These are phyloP conservation scores for Candida arabinofermentans DNA, from an alignment of 805 yeast genomes.

Conservation along the genomic window DNA sequence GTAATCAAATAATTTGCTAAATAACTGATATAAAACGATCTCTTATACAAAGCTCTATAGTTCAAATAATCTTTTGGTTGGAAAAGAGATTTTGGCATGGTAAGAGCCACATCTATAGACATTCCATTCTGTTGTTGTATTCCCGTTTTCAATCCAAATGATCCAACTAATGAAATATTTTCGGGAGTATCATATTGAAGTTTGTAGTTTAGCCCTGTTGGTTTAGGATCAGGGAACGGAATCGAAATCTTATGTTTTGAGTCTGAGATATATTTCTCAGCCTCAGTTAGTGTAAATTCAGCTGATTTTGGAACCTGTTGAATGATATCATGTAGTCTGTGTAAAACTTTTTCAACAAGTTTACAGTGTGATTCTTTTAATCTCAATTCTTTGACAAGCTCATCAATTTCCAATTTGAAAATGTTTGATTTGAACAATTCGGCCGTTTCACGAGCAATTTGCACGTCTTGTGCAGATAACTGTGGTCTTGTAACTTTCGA, in stretches of 20 bases:
- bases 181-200: conserved; percentile 69
- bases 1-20: conserved; percentile 62
- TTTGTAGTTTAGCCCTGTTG: conserved; percentile 61
- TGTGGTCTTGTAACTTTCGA: conserved; percentile 17
- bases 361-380: conserved; percentile 65
- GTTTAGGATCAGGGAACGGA: conserved; percentile 91
- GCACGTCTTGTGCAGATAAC: conserved; percentile 76
- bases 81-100: conserved; percentile 74
- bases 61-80: conserved; percentile 87
- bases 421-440: conserved; percentile 93
- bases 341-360: conserved; percentile 70
- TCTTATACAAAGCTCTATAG: conserved; percentile 83
- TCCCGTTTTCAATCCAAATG: conserved; percentile 84
- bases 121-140: conserved; percentile 58
- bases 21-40: conserved; percentile 82
- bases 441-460: conserved; percentile 88
- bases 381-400: conserved; percentile 74
- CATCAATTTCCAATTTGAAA: conserved; percentile 93
- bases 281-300: conserved; percentile 52
- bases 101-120: conserved; percentile 72
- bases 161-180: conserved; percentile 76
- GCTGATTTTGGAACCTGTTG: conserved; percentile 58
- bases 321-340: conserved; percentile 64
- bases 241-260: conserved; percentile 48
- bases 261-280: conserved; percentile 47